These are phyloP conservation scores for Pichiaceae sp. DNA, from an alignment of 1,139 yeast genomes.

Conservation along the genomic window DNA sequence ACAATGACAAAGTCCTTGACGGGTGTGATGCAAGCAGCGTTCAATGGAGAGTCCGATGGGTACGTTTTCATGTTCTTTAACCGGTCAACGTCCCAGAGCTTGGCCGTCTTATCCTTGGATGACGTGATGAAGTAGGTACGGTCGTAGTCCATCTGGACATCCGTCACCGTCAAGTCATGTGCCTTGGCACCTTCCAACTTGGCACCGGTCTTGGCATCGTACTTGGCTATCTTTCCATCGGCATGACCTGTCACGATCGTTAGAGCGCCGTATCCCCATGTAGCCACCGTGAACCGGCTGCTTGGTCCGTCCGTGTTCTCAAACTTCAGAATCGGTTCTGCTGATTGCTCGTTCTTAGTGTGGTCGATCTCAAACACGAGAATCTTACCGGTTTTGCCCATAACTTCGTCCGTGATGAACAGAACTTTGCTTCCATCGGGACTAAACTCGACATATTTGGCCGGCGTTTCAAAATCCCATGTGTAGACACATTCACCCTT, in stretches of 20 bases:
- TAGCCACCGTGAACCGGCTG: slow-evolving; percentile 74
- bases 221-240: slow-evolving; percentile 78
- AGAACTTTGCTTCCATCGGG: slow-evolving; percentile 64
- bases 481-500: slow-evolving; percentile 72
- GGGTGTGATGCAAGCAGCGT: slow-evolving; percentile 92
- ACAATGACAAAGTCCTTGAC: slow-evolving; percentile 83
- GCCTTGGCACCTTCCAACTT: slow-evolving; percentile 45
- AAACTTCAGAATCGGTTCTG: slow-evolving; percentile 54
- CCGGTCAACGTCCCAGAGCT: slow-evolving; percentile 69
- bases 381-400: slow-evolving; percentile 83
- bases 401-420: slow-evolving; percentile 83
- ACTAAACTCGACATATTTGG: slow-evolving; percentile 81
- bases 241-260: slow-evolving; percentile 82
- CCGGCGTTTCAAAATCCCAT: slow-evolving; percentile 78
- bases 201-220: slow-evolving; percentile 70
- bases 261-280: slow-evolving; percentile 74
- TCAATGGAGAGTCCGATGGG: slow-evolving; percentile 88
- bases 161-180: slow-evolving; percentile 78
- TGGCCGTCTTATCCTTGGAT: slow-evolving; percentile 88
- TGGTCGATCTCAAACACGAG: slow-evolving; percentile 53
- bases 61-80: slow-evolving; percentile 67
- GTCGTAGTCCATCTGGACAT: slow-evolving; percentile 84
- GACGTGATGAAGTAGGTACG: slow-evolving; percentile 84
- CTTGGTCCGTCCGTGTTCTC: slow-evolving; percentile 42
- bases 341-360: slow-evolving; percentile 31